phyloP scores from a whole-genome alignment of 2,329 filamentous ascomycete genomes.

The Epichloe sylvatica region DNA sequence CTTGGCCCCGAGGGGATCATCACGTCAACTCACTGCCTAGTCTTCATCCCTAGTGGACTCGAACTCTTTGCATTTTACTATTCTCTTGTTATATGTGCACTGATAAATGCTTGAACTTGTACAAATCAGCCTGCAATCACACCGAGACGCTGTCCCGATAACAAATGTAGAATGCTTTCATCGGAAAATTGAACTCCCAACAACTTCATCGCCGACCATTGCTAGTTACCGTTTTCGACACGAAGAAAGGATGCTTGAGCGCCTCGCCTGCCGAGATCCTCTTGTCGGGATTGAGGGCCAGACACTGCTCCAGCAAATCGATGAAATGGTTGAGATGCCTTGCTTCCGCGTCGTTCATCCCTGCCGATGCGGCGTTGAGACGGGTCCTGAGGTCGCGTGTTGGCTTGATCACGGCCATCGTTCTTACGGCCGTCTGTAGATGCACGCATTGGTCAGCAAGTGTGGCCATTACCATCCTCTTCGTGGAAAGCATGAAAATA shows the following conservation, averaged over 20 bases:
- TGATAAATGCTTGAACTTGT: too few species aligned
- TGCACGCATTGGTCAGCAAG: neutral
- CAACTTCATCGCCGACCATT: neutral
- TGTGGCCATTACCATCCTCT: neutral
- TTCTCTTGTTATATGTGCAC: too few species aligned
- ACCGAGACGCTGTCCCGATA: too few species aligned
- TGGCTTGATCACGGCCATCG: slow-evolving; percentile 57
- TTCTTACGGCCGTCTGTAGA: slow-evolving; percentile 49
- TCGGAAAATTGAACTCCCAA: neutral
- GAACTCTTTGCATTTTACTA: too few species aligned
- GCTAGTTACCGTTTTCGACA: slow-evolving; percentile 16
- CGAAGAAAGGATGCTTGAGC: slow-evolving; percentile 77
- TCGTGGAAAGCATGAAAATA: neutral
- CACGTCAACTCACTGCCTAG: too few species aligned
- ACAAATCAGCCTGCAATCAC: too few species aligned
- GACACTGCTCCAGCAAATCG: slow-evolving; percentile 76
- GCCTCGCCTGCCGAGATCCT: slow-evolving; percentile 77
- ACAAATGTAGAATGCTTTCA: neutral
- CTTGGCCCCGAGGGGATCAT: too few species aligned
- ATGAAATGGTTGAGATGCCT: slow-evolving; percentile 73
- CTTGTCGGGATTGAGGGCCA: slow-evolving; percentile 85
- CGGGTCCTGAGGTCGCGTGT: slow-evolving; percentile 70
- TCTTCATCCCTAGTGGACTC: too few species aligned
- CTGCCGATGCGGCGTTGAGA: slow-evolving; percentile 58
- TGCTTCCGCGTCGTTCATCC: slow-evolving; percentile 58